Evolutionary conservation across 2,329 filamentous ascomycete species (phyloP), one percentile per base, ranked within the genome.

Genomic region (Exophiala calicioides): DNA sequence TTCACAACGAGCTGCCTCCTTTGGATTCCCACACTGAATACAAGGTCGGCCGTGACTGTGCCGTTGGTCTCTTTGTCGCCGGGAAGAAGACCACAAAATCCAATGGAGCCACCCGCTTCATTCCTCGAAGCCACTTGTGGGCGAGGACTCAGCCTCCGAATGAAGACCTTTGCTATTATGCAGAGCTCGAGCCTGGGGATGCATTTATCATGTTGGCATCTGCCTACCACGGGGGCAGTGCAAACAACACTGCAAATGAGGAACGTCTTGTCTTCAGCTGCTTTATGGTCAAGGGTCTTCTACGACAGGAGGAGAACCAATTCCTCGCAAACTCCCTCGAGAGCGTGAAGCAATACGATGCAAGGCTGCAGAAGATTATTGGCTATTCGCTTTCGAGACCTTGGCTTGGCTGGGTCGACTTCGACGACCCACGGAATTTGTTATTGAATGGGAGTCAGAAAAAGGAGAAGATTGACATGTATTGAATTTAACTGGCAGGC

Each of bases 261-360:
- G 61, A 3, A 47, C 54, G 46, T 2, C 54, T 69, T 1, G 38
- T 68, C 2, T 67, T 62, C 33, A 58, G 60, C 5, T 59, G 58
- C 4, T 70, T 69, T 42, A 59, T 61, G 24, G 65, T 61, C 1
- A 53, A 61, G 21, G 66, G 66, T 3, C 67, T 55, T 37, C 41
- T 70, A 20, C 56, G 66, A 2, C 64, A 47, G 38, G 44, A 68
- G 43, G 68, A 72, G 55, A 71, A 70, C 33, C 65, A 69, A 47
- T 69, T 63, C 42, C 55, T 70, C n/a, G 45, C 55, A 2, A 40
- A 53, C 3, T 50, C 52, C 3, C 3, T 38, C 16, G 42, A 50
- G 13, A 30, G 50, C 1, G 46, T 52, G 3, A 44, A 44, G 40
- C 29, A 16, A n/a, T 52, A 55, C 19, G 46, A 51, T 5, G 23